phyloP scores from a whole-genome alignment of 352 stramenopile species.

The Phytopythium delawarense region DNA sequence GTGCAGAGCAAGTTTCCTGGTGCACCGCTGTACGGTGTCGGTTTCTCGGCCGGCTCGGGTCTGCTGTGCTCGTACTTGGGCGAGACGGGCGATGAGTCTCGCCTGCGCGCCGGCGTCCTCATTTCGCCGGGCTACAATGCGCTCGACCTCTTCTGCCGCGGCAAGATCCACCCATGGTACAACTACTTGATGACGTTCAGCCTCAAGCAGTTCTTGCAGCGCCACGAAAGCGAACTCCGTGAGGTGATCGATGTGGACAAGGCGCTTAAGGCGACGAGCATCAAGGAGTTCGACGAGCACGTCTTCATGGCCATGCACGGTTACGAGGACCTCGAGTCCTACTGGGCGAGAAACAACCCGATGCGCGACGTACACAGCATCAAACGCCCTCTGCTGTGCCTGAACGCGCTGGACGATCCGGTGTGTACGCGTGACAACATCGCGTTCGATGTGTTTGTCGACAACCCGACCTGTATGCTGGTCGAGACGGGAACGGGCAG shows the following conservation, averaged over 20 bases:
- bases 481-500: constrained; percentile 45
- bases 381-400: constrained; percentile 52
- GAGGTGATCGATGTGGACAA: too few relatives aligned
- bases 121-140: constrained; percentile 79
- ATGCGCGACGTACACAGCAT: constrained; percentile 60
- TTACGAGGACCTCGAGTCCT: constrained; percentile 54
- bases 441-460: too few relatives aligned
- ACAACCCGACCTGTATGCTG: constrained; percentile 25
- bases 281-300: constrained; percentile 68
- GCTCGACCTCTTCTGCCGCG: constrained; percentile 65
- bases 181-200: constrained; percentile 75
- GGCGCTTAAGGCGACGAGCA: constrained; percentile 44
- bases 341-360: constrained; percentile 75
- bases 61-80: constrained; percentile 72
- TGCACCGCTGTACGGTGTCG: constrained; percentile 58
- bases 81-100: constrained; percentile 46
- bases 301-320: constrained; percentile 84
- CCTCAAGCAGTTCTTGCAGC: constrained; percentile 65
- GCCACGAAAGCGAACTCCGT: too few relatives aligned
- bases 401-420: constrained; percentile 80
- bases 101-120: constrained; percentile 50
- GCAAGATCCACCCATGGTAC: constrained; percentile 66
- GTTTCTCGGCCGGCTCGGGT: constrained; percentile 67
- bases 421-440: too few relatives aligned
- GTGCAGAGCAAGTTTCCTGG: constrained; percentile 33